Evolutionary conservation across 2,329 filamentous ascomycete species (phyloP).

Genomic region (Colletotrichum melonis): DNA sequence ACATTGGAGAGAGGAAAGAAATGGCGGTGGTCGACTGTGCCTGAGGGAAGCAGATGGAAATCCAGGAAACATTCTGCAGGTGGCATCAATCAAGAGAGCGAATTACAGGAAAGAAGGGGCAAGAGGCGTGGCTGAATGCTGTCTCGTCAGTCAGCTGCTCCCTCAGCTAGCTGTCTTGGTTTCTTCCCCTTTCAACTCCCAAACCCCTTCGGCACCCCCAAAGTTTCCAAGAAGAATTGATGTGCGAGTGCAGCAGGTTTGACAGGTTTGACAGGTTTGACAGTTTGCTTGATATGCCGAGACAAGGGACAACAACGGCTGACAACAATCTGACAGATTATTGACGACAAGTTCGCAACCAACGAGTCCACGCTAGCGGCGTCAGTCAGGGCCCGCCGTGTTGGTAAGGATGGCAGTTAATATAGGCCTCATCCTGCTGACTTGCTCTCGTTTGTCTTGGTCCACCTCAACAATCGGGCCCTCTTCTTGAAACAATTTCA

Average conservation of each 20-base stretch:
- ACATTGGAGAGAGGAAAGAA: neutral
- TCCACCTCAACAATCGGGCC: neutral
- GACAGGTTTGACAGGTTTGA: conserved; percentile 14
- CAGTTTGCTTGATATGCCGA: neutral
- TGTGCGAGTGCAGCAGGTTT: conserved; percentile 2
- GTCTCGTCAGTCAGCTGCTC: neutral
- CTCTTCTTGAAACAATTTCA: neutral
- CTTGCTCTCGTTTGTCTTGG: neutral
- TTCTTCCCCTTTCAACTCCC: neutral
- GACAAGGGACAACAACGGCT: neutral
- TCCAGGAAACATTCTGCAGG: neutral
- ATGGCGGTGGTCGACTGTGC: neutral
- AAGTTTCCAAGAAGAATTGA: conserved; percentile 10
- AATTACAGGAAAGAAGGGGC: neutral
- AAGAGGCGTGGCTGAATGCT: neutral
- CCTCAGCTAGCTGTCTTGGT: neutral
- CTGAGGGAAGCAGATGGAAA: neutral
- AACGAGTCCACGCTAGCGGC: neutral
- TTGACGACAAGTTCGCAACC: neutral
- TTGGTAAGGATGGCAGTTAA: conserved; percentile 2
- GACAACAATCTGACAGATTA: conserved; percentile 4
- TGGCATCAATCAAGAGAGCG: neutral
- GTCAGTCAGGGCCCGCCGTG: neutral
- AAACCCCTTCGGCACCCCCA: neutral
- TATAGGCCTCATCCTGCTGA: conserved; percentile 17